Conservation (phyloP, 2,329 filamentous ascomycete genomes). For the Basipetospora chlamydospora region DNA sequence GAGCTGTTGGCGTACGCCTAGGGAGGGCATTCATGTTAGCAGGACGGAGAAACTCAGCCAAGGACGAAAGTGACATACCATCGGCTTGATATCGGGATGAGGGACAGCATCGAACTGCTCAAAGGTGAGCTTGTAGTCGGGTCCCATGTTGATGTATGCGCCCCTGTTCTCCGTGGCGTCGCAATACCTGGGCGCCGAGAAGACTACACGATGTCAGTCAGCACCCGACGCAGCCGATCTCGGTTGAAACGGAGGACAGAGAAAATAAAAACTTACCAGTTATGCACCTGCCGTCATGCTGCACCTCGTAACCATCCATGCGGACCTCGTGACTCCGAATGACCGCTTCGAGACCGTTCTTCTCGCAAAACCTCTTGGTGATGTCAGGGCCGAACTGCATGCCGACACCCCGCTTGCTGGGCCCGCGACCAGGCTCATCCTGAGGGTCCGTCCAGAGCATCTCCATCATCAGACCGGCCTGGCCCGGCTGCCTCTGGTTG, state of each 20-base stretch:
- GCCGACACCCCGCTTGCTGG: constrained; percentile 91
- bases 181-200: constrained; percentile 95
- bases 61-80: constrained; percentile 37
- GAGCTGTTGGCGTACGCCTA: constrained; percentile 77
- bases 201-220: constrained; percentile 60
- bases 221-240: too few species aligned
- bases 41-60: background rate
- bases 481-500: constrained; percentile 81
- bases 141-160: constrained; percentile 92
- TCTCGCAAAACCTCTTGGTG: constrained; percentile 92
- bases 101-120: constrained; percentile 93
- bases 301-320: constrained; percentile 98
- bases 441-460: constrained; percentile 99
- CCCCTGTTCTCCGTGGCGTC: constrained; percentile 97
- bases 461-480: constrained; percentile 97
- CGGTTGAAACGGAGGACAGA: too few species aligned
- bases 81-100: constrained; percentile 88
- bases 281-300: constrained; percentile 90
- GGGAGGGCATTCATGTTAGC: constrained; percentile 6
- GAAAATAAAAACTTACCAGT: constrained; percentile 46
- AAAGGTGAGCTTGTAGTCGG: constrained; percentile 82
- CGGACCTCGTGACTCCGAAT: constrained; percentile 96
- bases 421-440: constrained; percentile 67
- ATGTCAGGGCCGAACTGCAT: constrained; percentile 95
- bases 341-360: constrained; percentile 84